phyloP scores from a whole-genome alignment of 441 rosid genomes.

The Corymbia citriodora region DNA sequence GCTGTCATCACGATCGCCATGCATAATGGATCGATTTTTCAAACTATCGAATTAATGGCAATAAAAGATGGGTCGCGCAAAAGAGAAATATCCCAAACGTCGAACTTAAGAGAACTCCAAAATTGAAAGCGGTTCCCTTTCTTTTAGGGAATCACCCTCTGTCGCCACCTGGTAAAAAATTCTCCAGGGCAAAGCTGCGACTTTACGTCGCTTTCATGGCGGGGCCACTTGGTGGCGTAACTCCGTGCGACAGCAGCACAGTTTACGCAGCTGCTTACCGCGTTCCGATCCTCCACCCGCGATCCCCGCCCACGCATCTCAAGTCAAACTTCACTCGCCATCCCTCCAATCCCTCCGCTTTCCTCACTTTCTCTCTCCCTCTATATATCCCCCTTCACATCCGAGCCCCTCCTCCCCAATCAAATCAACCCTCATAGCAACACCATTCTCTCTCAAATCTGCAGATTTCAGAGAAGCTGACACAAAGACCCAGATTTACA shows the following conservation, averaged over 20 bases:
- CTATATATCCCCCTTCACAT: neutral
- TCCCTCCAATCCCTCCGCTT: neutral
- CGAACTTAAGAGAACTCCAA: neutral
- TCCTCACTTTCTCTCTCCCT: neutral
- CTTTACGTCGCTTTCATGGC: neutral
- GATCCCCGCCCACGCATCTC: neutral
- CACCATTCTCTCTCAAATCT: neutral
- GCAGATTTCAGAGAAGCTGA: neutral
- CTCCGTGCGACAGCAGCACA: neutral
- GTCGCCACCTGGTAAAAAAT: neutral
- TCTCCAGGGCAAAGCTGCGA: neutral
- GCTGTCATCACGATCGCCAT: neutral
- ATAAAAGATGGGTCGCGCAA: neutral
- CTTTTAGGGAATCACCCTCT: neutral
- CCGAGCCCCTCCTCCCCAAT: neutral
- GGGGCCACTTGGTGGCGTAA: neutral
- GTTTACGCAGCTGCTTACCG: neutral
- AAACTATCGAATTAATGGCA: neutral
- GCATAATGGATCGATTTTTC: neutral
- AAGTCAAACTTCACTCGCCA: neutral
- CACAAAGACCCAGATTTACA: neutral
- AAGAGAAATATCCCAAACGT: neutral
- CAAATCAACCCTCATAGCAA: neutral
- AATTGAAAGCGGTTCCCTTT: neutral
- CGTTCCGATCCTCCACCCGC: neutral